Evolutionary conservation across 305 asterid genomes (phyloP).

Genomic region (Fraxinus platypoda): DNA sequence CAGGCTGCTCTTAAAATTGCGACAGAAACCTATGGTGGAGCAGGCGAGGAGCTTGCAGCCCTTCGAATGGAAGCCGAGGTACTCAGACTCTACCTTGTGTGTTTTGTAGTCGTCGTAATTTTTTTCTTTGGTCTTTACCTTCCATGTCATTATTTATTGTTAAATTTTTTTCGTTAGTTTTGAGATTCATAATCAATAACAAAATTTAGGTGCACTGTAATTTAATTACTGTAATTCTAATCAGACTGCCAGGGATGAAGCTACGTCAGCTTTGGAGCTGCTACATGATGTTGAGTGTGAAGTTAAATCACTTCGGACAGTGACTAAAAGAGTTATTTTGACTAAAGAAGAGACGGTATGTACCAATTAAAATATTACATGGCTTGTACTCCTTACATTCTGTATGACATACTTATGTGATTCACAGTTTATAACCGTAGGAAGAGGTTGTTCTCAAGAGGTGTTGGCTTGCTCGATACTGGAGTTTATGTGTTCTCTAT

Average conservation of each 20-base stretch:
- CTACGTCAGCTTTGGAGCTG: conserved; percentile 55
- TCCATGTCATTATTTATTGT: background rate
- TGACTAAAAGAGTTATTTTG: conserved; percentile 69
- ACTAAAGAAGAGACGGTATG: conserved; percentile 80
- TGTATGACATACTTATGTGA: conserved; percentile 36
- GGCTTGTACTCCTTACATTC: conserved; percentile 21
- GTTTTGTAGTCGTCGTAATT: background rate
- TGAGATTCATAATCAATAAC: background rate
- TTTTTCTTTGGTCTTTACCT: background rate
- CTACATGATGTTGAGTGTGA: conserved; percentile 49
- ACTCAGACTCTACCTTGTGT: conserved; percentile 18
- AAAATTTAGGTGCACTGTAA: background rate
- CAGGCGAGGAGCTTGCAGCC: conserved; percentile 61
- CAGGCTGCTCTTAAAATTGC: conserved; percentile 89
- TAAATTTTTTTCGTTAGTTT: background rate
- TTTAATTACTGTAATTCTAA: conserved; percentile 14
- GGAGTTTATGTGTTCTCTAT: conserved; percentile 65
- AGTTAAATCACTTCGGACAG: conserved; percentile 53
- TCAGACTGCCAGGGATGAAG: conserved; percentile 79
- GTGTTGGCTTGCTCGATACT: conserved; percentile 90
- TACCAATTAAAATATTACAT: conserved; percentile 12
- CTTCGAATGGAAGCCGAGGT: conserved; percentile 89
- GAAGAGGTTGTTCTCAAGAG: conserved; percentile 92
- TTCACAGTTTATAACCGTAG: conserved; percentile 52
- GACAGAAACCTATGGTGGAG: conserved; percentile 69